Conservation (phyloP, 768 basidiomycete genomes). For the Coprinopsis cinerea region DNA sequence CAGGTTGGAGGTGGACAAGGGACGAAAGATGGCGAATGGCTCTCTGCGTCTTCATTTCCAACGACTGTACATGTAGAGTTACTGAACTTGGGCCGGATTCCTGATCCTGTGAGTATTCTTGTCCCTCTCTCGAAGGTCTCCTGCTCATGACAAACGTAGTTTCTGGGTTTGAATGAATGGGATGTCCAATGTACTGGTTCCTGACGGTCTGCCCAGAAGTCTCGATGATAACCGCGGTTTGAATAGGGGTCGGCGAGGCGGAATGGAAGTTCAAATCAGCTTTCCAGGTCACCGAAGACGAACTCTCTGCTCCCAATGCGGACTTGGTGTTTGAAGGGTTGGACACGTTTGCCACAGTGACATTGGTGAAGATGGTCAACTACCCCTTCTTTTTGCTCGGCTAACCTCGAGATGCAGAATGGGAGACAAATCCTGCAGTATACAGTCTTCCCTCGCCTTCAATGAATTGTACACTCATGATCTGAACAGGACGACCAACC, state of each 20-base stretch:
- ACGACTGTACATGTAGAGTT: conserved; percentile 88
- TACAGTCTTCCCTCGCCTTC: conserved; percentile 2
- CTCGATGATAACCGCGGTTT: background rate
- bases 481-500: conserved; percentile 59
- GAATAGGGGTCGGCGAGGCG: conserved; percentile 80
- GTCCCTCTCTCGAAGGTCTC: background rate
- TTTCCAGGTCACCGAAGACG: conserved; percentile 46
- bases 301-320: conserved; percentile 40
- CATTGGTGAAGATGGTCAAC: conserved; percentile 42
- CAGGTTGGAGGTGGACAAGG: conserved; percentile 58
- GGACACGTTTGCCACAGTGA: conserved; percentile 80
- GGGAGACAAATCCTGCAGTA: conserved; percentile 62
- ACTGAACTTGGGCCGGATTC: conserved; percentile 63
- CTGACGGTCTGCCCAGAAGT: background rate
- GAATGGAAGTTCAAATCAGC: conserved; percentile 78
- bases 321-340: conserved; percentile 89
- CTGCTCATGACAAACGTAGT: conserved; percentile 32
- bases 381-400: background rate
- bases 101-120: conserved; percentile 62
- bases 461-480: background rate
- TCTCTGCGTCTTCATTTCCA: conserved; percentile 59
- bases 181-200: conserved; percentile 72
- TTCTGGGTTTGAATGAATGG: conserved; percentile 77
- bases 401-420: conserved; percentile 47
- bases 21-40: conserved; percentile 62